Conservation (phyloP, 805 yeast species). For the Candida tallmaniae region DNA sequence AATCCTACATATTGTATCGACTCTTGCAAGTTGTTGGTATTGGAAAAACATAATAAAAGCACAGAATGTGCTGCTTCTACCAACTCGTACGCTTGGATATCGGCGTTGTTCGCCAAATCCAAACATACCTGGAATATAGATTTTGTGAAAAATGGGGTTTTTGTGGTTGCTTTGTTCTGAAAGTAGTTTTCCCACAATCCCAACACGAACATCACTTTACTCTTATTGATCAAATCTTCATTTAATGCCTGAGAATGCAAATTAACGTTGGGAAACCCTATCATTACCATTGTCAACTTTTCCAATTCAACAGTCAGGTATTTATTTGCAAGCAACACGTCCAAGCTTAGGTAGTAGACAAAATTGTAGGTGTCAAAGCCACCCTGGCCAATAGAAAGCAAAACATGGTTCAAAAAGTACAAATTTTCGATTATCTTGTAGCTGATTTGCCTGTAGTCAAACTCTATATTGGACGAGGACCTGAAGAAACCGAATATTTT, state of each 20-base stretch:
- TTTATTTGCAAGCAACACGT: slow-evolving; percentile 24
- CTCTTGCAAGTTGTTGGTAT: slow-evolving; percentile 15
- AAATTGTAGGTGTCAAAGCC: slow-evolving; percentile 64
- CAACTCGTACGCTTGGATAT: slow-evolving; percentile 21
- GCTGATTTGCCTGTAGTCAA: slow-evolving; percentile 23
- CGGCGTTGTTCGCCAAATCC: slow-evolving; percentile 24
- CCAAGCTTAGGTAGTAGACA: slow-evolving; percentile 48
- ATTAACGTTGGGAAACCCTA: slow-evolving; percentile 31
- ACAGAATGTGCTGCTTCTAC: slow-evolving; percentile 68
- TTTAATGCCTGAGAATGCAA: slow-evolving; percentile 24
- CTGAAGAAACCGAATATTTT: slow-evolving; percentile 5
- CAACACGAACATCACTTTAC: slow-evolving; percentile 42
- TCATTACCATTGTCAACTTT: slow-evolving; percentile 26
- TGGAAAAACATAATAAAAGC: slow-evolving; percentile 32
- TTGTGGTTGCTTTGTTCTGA: slow-evolving; percentile 19
- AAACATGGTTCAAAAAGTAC: slow-evolving; percentile 43
- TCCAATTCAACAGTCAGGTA: slow-evolving; percentile 20
- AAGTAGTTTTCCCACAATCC: slow-evolving; percentile 45
- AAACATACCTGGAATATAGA: slow-evolving; percentile 28
- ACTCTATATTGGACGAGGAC: slow-evolving; percentile 13
- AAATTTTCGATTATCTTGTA: slow-evolving; percentile 34
- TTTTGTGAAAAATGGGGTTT: slow-evolving; percentile 13
- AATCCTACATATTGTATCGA: slow-evolving; percentile 41
- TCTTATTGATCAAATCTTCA: slow-evolving; percentile 21
- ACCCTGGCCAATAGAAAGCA: slow-evolving; percentile 55